A percentile compares a stretch with the other conserved stretches of the same genome.
Evolutionary conservation across 495 filamentous ascomycete species (phyloP).

Genomic region (Neurospora tetraspora): DNA sequence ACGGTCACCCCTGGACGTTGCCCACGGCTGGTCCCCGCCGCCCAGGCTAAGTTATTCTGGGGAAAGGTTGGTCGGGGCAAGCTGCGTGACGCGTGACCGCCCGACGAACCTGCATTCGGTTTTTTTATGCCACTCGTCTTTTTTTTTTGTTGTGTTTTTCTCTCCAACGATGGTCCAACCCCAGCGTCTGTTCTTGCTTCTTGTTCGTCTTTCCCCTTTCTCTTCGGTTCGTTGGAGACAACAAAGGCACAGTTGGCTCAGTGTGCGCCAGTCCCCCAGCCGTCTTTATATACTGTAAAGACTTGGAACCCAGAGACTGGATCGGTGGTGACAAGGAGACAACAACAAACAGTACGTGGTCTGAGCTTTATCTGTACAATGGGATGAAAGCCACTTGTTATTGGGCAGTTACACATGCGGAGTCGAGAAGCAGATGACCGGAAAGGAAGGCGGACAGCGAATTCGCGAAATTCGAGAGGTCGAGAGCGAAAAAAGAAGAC

Average conservation of each 20-base stretch:
- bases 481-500: background rate
- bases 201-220: background rate
- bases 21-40: background rate
- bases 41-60: background rate
- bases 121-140: background rate
- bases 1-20: background rate
- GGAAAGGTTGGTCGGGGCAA: background rate
- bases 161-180: too few relatives aligned
- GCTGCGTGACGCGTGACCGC: background rate
- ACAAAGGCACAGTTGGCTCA: background rate
- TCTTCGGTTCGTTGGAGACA: background rate
- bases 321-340: background rate
- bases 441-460: background rate
- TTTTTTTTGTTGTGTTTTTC: background rate
- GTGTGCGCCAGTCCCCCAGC: background rate
- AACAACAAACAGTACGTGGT: background rate
- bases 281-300: background rate
- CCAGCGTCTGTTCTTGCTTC: too few relatives aligned
- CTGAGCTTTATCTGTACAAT: background rate
- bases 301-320: background rate
- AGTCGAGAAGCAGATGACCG: background rate
- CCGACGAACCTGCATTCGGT: background rate
- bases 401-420: background rate
- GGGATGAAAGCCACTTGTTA: background rate
- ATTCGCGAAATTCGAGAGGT: background rate